Base-by-base conservation (phyloP, 116 monocot species). In the Dioscorea cayenensis region DNA sequence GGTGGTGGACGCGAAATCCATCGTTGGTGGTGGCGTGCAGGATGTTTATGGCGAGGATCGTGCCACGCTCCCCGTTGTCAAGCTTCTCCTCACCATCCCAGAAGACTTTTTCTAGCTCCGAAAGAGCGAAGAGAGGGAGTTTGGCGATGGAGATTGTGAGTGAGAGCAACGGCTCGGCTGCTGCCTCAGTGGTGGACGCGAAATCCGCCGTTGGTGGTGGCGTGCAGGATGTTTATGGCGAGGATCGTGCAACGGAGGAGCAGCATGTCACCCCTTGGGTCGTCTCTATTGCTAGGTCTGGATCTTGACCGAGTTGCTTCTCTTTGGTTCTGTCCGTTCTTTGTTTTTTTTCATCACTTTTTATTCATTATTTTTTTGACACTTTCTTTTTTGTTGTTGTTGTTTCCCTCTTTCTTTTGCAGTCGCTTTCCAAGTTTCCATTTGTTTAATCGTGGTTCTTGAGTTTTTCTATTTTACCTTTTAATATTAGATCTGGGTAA, bases 211-310 rank as follows among this genome's bases (percentile, higher is more conserved):
- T 77, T 38, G 78, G 75, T 25, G 89, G 83, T 17, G 90, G 82
- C 7, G 84, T 84, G n/a, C 65, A 78, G 74, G 87, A 84, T 70
- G n/a, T 71, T 0, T 89, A 89, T 78, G 89, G 84, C 61, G 89
- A 89, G 77, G 89, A 92, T 76, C 83, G 76, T 23, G 89, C 90
- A 64, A 84, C 85, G 14, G 90, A 85, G 83, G 84, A 95, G 22
- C 83, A 87, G 68, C 73, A 73, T 52, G 77, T 89, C 75, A 89
- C 89, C 20, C 89, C 89, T 2, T 83, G 85, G 82, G 38, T 32
- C 18, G 28, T 38, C 49, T 63, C 43, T 25, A 28, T 69, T 21
- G 63, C 55, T 51, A 74, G 48, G 36, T 62, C 62, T 23, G 23
- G 62, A 62, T 62, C 62, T 19, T 17, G 52, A 55, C 19, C 52